These are phyloP conservation scores for Fusarium irregulare DNA, from an alignment of 2,329 filamentous ascomycete species.

Conservation along the genomic window DNA sequence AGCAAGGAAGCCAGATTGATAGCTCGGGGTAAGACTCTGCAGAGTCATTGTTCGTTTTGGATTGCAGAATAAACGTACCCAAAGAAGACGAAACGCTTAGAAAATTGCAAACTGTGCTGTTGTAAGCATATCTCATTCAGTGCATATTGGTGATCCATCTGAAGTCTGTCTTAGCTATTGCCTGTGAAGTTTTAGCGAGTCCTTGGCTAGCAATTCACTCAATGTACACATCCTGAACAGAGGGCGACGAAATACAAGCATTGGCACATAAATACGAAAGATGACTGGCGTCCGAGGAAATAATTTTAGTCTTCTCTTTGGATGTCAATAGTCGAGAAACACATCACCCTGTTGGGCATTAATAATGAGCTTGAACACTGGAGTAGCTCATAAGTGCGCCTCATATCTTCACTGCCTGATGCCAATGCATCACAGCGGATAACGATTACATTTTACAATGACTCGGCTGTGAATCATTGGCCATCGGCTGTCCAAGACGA, in stretches of 20 bases:
- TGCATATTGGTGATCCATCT: background rate
- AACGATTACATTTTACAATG: background rate
- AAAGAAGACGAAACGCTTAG: background rate
- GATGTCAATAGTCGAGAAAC: background rate
- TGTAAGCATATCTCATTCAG: background rate
- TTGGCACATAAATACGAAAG: background rate
- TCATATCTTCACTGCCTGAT: constrained; percentile 9
- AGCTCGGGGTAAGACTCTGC: background rate
- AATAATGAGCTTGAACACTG: background rate
- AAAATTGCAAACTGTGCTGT: background rate
- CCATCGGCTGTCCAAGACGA: background rate
- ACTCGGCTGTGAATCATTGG: constrained; percentile 25
- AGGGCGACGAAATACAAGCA: background rate
- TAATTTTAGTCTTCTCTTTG: background rate
- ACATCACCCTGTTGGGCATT: background rate
- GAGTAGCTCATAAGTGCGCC: background rate
- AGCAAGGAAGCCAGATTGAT: background rate
- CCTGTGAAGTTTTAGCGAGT: background rate
- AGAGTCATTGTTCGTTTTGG: background rate
- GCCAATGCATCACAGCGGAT: constrained; percentile 5
- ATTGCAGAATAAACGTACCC: background rate
- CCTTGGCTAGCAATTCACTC: background rate
- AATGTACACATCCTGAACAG: background rate
- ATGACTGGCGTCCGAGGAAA: background rate
- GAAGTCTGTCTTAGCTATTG: background rate